Base-by-base conservation (phyloP, 495 filamentous ascomycete species). In the Rhizodiscina lignyota region DNA sequence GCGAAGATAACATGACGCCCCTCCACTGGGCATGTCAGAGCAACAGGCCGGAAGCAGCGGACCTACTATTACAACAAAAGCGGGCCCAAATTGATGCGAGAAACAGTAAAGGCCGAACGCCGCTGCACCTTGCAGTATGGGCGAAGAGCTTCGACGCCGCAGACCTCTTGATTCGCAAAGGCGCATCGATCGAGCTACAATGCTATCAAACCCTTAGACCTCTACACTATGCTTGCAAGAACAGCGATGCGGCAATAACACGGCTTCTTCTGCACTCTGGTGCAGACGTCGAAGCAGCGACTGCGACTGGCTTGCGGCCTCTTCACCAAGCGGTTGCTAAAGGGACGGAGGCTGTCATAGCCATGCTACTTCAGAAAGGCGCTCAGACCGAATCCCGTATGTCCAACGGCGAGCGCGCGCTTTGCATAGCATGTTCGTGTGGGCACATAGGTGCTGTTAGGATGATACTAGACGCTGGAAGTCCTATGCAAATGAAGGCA, bases 21-120 rank as follows among this genome's bases (percentile, higher is more conserved):
- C 37, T 68, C 11, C 62, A 66, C 28, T 62, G 58, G 60, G 63
- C 60, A 28, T 48, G 54, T 0, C 55, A 47, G 33, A 63, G 62
- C 33, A 59, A 61, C 0, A 62, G 66, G 35, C 46, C 52, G 15
- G 52, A 63, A 19, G 44, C 60, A 11, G 56, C 62, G 2, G 42
- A 56, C 10, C 30, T 59, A 2, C 50, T 63, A 5, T 22, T 49
- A 10, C 32, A 37, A 19, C 54, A 49, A 29, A 54, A 49, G 40
- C n/a, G n/a, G n/a, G 44, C 39, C 18, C 35, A 42, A 4, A 40
- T 63, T 2, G 43, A 46, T 15, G 44, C 36, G 18, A 36, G 34
- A 22, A 61, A 59, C 34, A 34, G 37, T 20, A 43, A 53, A 4
- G 57, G 56, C 13, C 47, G 57, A 30, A 61, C 61, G 1, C 45